These are phyloP conservation scores for Calonectria hongkongensis DNA, from an alignment of 2,329 filamentous ascomycete species.

Conservation along the genomic window DNA sequence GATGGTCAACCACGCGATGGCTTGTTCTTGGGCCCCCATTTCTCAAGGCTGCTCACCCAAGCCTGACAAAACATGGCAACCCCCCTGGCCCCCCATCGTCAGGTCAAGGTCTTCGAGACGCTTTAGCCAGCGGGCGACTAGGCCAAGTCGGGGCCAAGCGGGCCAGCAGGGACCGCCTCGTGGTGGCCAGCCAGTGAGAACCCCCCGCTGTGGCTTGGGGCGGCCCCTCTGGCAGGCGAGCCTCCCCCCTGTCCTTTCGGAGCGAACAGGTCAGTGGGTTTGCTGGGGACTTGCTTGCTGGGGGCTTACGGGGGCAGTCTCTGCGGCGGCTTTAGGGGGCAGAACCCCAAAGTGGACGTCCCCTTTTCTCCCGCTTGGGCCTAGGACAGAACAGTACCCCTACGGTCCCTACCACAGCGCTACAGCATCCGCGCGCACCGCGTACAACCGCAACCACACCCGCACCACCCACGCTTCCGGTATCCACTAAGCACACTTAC, in stretches of 20 bases:
- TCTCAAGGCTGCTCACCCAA: slow-evolving; percentile 31
- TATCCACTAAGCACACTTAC: slow-evolving; percentile 37
- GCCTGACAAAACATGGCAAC: slow-evolving; percentile 32
- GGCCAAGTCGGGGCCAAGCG: slow-evolving; percentile 45
- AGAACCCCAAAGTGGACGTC: slow-evolving; percentile 30
- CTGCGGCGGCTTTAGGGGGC: slow-evolving; percentile 34
- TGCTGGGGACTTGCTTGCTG: slow-evolving; percentile 2
- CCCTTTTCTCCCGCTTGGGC: slow-evolving; percentile 40
- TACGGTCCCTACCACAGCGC: slow-evolving; percentile 20
- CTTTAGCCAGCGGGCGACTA: slow-evolving; percentile 51
- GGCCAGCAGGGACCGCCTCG: slow-evolving; percentile 41
- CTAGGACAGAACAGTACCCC: slow-evolving; percentile 36
- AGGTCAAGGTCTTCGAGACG: slow-evolving; percentile 46
- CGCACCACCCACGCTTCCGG: slow-evolving; percentile 37
- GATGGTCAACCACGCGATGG: not conserved
- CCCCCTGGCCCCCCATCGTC: slow-evolving; percentile 51
- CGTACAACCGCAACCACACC: slow-evolving; percentile 42
- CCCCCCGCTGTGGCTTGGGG: slow-evolving; percentile 48
- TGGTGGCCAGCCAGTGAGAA: slow-evolving; percentile 39
- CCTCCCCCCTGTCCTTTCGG: slow-evolving; percentile 17
- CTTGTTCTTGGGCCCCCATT: slow-evolving; percentile 5
- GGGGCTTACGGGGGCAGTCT: not conserved
- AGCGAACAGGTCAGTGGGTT: slow-evolving; percentile 25
- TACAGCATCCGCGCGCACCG: slow-evolving; percentile 41
- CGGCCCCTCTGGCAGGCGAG: slow-evolving; percentile 36